Conservation (phyloP, 257 asterid genomes). For the Cynanchum wilfordii region DNA sequence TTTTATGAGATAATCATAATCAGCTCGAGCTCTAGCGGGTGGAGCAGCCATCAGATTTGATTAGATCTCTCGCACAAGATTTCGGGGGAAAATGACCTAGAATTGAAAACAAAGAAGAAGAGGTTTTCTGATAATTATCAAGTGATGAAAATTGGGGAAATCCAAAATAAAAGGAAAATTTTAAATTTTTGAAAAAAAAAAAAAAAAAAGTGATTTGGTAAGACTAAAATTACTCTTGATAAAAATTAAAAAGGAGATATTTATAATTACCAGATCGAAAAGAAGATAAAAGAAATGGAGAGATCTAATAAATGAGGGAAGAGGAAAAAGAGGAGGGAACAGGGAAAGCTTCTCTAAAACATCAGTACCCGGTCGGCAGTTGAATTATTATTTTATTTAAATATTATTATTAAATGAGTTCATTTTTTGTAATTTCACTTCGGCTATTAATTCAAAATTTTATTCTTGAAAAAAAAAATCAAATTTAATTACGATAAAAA, state of each 20-base stretch:
- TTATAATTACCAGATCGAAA: constrained; percentile 29
- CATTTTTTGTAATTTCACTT: too few species aligned
- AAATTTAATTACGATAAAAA: too few species aligned
- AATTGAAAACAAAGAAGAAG: background rate
- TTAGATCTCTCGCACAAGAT: constrained; percentile 3
- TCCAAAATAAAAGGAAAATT: background rate
- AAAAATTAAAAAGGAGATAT: background rate
- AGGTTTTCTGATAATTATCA: background rate
- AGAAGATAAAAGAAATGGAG: constrained; percentile 5
- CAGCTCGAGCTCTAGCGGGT: constrained; percentile 30
- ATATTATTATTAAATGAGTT: too few species aligned
- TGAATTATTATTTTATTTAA: constrained; percentile 8
- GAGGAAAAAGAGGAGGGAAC: constrained; percentile 25
- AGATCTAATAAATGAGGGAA: constrained; percentile 25
- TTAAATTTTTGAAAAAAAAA: background rate
- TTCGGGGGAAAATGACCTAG: constrained; percentile 7
- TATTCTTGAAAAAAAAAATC: too few species aligned
- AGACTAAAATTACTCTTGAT: background rate
- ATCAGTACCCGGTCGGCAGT: constrained; percentile 25
- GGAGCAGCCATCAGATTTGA: constrained; percentile 25
- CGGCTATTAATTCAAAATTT: too few species aligned
- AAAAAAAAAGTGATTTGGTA: background rate
- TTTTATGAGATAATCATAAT: constrained; percentile 29
- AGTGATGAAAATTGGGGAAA: background rate
- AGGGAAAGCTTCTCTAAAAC: constrained; percentile 15